Evolutionary conservation across 352 stramenopile species (phyloP).

Genomic region (Phytophthora ohioensis): DNA sequence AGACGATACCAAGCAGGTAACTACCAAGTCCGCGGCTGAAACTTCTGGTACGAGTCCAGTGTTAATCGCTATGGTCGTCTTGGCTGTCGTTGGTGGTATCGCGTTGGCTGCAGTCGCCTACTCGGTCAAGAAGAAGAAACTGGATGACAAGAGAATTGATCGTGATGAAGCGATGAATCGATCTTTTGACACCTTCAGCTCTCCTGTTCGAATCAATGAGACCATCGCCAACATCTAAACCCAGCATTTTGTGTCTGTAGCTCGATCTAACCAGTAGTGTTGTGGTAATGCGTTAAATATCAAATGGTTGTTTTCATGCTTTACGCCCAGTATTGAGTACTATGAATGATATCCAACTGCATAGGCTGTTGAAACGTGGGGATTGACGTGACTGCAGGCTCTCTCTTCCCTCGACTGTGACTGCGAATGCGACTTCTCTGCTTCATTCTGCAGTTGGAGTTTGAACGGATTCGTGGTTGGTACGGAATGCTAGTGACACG

Average conservation of each 20-base stretch:
- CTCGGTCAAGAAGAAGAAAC: conserved; percentile 40
- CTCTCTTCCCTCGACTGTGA: conserved; percentile 11
- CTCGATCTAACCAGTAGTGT: background rate
- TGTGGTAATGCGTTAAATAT: conserved; percentile 2
- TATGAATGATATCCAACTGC: conserved; percentile 14
- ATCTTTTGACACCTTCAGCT: conserved; percentile 45
- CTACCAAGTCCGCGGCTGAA: conserved; percentile 22
- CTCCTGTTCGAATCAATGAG: conserved; percentile 32
- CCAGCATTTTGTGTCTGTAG: background rate
- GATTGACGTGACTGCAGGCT: conserved; percentile 4
- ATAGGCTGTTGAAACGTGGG: background rate
- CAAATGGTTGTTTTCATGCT: background rate
- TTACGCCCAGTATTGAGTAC: background rate
- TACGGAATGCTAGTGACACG: conserved; percentile 28
- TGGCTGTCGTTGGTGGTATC: conserved; percentile 27
- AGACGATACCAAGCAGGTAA: conserved; percentile 24
- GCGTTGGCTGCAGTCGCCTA: conserved; percentile 31
- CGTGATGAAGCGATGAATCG: conserved; percentile 26
- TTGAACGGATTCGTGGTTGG: conserved; percentile 26
- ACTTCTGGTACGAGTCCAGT: conserved; percentile 29
- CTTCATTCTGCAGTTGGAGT: conserved; percentile 29
- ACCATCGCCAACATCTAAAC: conserved; percentile 50
- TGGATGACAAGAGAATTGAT: conserved; percentile 27
- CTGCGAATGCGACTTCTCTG: background rate
- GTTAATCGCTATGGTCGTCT: conserved; percentile 33